Evolutionary conservation across 1,284 basidiomycete genomes (phyloP).

Genomic region (Grifola frondosa): DNA sequence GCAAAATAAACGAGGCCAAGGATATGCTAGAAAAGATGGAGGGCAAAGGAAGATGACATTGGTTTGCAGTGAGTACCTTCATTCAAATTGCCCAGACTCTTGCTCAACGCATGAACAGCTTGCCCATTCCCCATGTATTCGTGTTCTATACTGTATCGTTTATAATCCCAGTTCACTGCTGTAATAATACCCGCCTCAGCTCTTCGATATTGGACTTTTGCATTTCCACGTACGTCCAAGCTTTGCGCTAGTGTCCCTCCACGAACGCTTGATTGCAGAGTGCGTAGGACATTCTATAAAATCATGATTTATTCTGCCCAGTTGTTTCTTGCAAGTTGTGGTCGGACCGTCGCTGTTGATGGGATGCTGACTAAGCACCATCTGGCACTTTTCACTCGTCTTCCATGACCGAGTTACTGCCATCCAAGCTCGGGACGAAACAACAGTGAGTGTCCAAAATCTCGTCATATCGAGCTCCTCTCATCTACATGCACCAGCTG

Average conservation of each 20-base stretch:
- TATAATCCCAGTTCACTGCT: too few relatives aligned
- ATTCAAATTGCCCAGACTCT: too few relatives aligned
- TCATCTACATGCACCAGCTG: constrained; percentile 45
- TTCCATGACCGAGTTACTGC: constrained; percentile 27
- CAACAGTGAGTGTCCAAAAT: constrained; percentile 48
- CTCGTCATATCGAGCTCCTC: background rate
- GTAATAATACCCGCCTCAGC: too few relatives aligned
- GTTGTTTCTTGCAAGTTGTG: too few relatives aligned
- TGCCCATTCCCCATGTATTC: constrained; percentile 17
- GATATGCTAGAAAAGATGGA: constrained; percentile 77
- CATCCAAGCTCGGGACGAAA: constrained; percentile 50
- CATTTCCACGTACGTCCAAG: too few relatives aligned
- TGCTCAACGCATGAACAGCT: background rate
- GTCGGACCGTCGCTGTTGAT: too few relatives aligned
- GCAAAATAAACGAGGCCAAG: constrained; percentile 95
- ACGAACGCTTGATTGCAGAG: too few relatives aligned
- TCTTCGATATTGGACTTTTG: too few relatives aligned
- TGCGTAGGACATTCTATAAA: too few relatives aligned
- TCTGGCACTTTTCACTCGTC: constrained; percentile 14
- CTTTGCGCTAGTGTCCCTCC: too few relatives aligned
- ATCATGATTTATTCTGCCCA: too few relatives aligned
- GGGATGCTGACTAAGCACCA: constrained; percentile 34
- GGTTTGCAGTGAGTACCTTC: constrained; percentile 4
- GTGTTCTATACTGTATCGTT: too few relatives aligned
- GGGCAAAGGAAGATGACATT: constrained; percentile 40